phyloP scores from a whole-genome alignment of 495 filamentous ascomycete species.

The Penicillium steckii region DNA sequence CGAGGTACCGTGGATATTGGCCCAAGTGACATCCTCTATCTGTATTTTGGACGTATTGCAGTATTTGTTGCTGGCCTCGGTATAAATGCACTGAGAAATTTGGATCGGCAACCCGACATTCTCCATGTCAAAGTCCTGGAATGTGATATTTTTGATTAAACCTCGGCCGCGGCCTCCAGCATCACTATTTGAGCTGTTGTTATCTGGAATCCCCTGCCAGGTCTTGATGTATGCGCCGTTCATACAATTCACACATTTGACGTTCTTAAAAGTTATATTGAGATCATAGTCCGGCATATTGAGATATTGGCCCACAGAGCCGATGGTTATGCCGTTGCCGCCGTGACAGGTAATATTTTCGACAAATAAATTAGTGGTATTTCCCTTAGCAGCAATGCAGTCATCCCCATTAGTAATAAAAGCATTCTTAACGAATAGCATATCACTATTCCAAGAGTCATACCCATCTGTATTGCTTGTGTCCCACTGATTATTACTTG shows the following conservation, averaged over 20 bases:
- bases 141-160: conserved; percentile 49
- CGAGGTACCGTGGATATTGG: conserved; percentile 55
- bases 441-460: conserved; percentile 34
- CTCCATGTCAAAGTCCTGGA: conserved; percentile 44
- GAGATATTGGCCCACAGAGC: conserved; percentile 45
- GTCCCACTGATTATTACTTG: conserved; percentile 27
- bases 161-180: conserved; percentile 31
- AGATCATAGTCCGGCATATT: conserved; percentile 25
- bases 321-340: conserved; percentile 35
- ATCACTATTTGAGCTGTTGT: conserved; percentile 30
- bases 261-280: conserved; percentile 27
- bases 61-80: conserved; percentile 23
- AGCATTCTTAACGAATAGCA: conserved; percentile 30
- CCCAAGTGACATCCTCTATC: conserved; percentile 51
- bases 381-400: conserved; percentile 35
- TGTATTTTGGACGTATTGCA: conserved; percentile 52
- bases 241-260: conserved; percentile 35
- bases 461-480: conserved; percentile 42
- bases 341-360: conserved; percentile 32
- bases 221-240: conserved; percentile 58
- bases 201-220: conserved; percentile 35
- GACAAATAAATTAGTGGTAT: conserved; percentile 39
- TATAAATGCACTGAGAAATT: conserved; percentile 60
- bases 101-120: conserved; percentile 57
- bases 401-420: conserved; percentile 38